phyloP scores from a whole-genome alignment of 805 yeast species.

The Priceomyces medius region DNA sequence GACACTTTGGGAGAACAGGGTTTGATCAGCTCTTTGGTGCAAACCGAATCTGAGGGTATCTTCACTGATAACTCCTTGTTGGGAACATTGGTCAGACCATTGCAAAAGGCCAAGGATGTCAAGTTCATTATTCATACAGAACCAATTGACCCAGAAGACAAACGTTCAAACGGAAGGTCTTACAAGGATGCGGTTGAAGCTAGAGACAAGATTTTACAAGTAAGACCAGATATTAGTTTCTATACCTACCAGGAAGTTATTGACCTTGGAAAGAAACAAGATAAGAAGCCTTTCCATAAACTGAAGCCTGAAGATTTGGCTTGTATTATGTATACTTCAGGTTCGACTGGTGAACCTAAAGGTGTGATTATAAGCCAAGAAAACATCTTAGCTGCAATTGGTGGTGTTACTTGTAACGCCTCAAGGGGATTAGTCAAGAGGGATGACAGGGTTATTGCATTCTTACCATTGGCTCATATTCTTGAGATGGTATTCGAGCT shows the following conservation, averaged over 20 bases:
- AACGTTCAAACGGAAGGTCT: constrained; percentile 59
- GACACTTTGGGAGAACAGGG: constrained; percentile 92
- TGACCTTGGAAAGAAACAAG: constrained; percentile 57
- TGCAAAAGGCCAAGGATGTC: constrained; percentile 59
- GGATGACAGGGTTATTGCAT: constrained; percentile 76
- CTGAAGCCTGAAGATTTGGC: constrained; percentile 61
- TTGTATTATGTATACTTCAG: constrained; percentile 86
- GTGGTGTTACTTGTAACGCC: constrained; percentile 72
- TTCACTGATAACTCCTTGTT: constrained; percentile 82
- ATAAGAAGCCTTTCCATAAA: constrained; percentile 36
- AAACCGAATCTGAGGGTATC: constrained; percentile 76
- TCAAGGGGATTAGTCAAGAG: constrained; percentile 48
- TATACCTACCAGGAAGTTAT: constrained; percentile 64
- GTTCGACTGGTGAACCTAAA: constrained; percentile 82
- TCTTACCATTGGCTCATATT: constrained; percentile 94
- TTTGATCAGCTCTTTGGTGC: constrained; percentile 77
- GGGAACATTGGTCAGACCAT: constrained; percentile 65
- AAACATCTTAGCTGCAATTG: constrained; percentile 79
- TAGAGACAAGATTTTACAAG: constrained; percentile 53
- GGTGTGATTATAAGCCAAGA: constrained; percentile 71
- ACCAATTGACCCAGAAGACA: constrained; percentile 57
- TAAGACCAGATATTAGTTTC: constrained; percentile 77
- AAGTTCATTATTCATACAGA: constrained; percentile 73
- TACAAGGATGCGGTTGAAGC: constrained; percentile 60
- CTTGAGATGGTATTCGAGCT: constrained; percentile 90